Percentiles rank a stretch among this genome's conserved stretches.
Conservation (phyloP, 1,284 basidiomycete species). For the Ceratobasidium sp. region DNA sequence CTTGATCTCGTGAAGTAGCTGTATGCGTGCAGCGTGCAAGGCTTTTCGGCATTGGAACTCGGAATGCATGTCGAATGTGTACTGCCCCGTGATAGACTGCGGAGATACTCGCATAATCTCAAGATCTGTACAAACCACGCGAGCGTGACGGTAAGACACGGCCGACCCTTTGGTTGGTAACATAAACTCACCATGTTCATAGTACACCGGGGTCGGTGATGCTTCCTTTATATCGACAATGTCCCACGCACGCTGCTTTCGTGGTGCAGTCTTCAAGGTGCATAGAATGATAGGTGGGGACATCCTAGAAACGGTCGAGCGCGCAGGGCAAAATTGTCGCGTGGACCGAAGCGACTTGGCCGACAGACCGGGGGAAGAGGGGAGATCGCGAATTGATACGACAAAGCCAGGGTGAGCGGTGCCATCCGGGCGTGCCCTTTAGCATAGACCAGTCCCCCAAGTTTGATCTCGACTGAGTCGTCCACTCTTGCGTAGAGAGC, state of each 20-base stretch:
- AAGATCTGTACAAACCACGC: slow-evolving; percentile 18
- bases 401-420: background rate
- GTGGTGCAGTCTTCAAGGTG: slow-evolving; percentile 20
- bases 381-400: background rate
- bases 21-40: slow-evolving; percentile 23
- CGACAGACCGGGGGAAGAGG: background rate
- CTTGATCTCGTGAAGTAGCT: slow-evolving; percentile 31
- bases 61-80: slow-evolving; percentile 25
- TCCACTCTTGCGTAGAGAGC: background rate
- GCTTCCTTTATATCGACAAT: slow-evolving; percentile 24
- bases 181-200: slow-evolving; percentile 32
- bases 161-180: background rate
- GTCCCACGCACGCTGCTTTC: slow-evolving; percentile 38
- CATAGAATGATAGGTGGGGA: slow-evolving; percentile 32
- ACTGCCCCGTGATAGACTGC: slow-evolving; percentile 20
- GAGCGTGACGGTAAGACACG: background rate
- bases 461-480: slow-evolving; percentile 36
- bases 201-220: slow-evolving; percentile 24
- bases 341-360: background rate
- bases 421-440: slow-evolving; percentile 31
- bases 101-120: slow-evolving; percentile 20
- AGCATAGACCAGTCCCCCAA: background rate
- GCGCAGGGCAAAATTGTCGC: slow-evolving; percentile 5
- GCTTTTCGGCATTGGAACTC: slow-evolving; percentile 15
- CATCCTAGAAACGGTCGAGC: slow-evolving; percentile 15